Percentiles rank a stretch among this genome's conserved stretches.
Evolutionary conservation across 2,329 filamentous ascomycete genomes (phyloP).

Genomic region (Leptodontidium sp.): DNA sequence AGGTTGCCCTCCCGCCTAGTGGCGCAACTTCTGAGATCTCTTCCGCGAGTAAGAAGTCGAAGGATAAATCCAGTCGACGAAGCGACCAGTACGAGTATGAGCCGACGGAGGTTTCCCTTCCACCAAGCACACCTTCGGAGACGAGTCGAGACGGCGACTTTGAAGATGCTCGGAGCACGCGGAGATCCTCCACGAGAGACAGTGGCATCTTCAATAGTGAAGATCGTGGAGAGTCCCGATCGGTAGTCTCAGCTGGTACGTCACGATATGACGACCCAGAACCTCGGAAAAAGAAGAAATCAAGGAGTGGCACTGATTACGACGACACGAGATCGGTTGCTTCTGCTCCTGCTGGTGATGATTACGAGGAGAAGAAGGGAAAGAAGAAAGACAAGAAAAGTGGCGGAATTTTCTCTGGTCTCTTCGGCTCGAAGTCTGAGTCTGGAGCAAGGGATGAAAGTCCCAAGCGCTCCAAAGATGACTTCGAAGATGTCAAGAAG

Average conservation of each 20-base stretch:
- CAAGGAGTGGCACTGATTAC: constrained; percentile 52
- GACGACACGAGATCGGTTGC: constrained; percentile 57
- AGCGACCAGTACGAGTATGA: constrained; percentile 41
- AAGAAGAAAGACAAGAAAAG: constrained; percentile 48
- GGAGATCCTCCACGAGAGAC: constrained; percentile 49
- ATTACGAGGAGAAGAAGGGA: constrained; percentile 48
- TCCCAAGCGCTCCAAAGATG: constrained; percentile 40
- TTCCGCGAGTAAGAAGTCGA: constrained; percentile 24
- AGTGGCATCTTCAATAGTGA: constrained; percentile 54
- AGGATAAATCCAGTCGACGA: constrained; percentile 40
- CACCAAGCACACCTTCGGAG: constrained; percentile 43
- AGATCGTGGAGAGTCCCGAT: constrained; percentile 53
- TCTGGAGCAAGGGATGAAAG: constrained; percentile 39
- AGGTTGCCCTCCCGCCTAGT: constrained; percentile 26
- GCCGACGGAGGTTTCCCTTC: constrained; percentile 43
- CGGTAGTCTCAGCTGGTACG: constrained; percentile 56
- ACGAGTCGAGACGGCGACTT: constrained; percentile 41
- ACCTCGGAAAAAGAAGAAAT: constrained; percentile 47
- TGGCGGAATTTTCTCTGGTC: constrained; percentile 55
- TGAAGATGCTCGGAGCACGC: constrained; percentile 48
- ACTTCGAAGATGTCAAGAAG: constrained; percentile 44
- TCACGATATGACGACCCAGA: constrained; percentile 47
- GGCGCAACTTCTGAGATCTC: constrained; percentile 23
- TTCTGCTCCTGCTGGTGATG: constrained; percentile 51
- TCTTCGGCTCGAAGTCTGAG: constrained; percentile 50